Percentiles rank a stretch among this genome's conserved stretches.
These are phyloP conservation scores for Diaporthe vaccinii DNA, from an alignment of 2,329 filamentous ascomycete genomes.

Conservation along the genomic window DNA sequence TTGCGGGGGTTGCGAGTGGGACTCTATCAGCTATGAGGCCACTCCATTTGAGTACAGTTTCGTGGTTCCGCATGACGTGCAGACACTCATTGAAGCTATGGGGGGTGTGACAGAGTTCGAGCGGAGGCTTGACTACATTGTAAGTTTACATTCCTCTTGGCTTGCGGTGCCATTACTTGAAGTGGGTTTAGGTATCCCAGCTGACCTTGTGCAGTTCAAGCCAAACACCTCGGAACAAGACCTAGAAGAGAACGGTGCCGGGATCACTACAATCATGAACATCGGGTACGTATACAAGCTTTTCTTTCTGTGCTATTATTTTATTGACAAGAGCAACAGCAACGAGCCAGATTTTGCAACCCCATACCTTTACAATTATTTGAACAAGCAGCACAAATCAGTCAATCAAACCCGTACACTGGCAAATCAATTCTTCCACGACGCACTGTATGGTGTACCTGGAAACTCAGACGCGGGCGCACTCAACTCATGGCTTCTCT, in stretches of 20 bases:
- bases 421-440: slow-evolving; percentile 74
- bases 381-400: slow-evolving; percentile 71
- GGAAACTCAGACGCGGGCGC: slow-evolving; percentile 80
- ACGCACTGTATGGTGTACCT: slow-evolving; percentile 70
- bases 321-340: slow-evolving; percentile 62
- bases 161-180: background rate
- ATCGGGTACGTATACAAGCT: slow-evolving; percentile 40
- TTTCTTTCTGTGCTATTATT: slow-evolving; percentile 62
- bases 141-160: slow-evolving; percentile 50
- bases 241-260: slow-evolving; percentile 42
- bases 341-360: slow-evolving; percentile 73
- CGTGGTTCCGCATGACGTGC: slow-evolving; percentile 70
- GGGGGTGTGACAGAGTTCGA: slow-evolving; percentile 66
- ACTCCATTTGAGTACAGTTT: slow-evolving; percentile 65
- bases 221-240: slow-evolving; percentile 44
- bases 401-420: slow-evolving; percentile 71
- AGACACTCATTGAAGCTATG: slow-evolving; percentile 62
- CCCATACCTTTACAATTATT: slow-evolving; percentile 79
- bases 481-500: slow-evolving; percentile 76
- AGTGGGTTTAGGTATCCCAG: background rate
- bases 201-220: slow-evolving; percentile 40
- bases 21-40: slow-evolving; percentile 65
- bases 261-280: slow-evolving; percentile 45
- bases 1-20: slow-evolving; percentile 70
- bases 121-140: slow-evolving; percentile 56